These are phyloP conservation scores for Phragmites australis DNA, from an alignment of 176 grass and related monocot species.

Conservation along the genomic window DNA sequence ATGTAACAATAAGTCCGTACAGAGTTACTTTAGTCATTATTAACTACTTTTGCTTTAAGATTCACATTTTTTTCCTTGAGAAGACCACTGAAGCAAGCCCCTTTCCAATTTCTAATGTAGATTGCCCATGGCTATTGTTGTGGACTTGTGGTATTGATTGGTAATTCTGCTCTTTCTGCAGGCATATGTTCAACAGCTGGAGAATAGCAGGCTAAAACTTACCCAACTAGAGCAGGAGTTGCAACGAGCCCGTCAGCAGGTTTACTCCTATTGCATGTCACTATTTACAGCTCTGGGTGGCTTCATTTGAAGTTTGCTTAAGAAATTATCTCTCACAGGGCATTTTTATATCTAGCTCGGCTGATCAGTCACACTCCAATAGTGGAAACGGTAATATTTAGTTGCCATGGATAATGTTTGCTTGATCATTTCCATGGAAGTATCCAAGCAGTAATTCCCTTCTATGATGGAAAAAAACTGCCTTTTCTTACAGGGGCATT, in stretches of 20 bases:
- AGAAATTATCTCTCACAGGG: constrained; percentile 59
- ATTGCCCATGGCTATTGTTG: background rate
- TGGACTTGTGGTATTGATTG: background rate
- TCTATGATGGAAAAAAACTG: background rate
- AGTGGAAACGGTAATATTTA: constrained; percentile 77
- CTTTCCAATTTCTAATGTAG: background rate
- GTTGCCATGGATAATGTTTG: constrained; percentile 17
- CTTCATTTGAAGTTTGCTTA: constrained; percentile 31
- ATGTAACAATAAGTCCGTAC: no score
- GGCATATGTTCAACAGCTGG: constrained; percentile 99
- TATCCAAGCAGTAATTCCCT: constrained; percentile 10
- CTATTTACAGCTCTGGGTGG: constrained; percentile 29
- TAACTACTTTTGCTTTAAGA: background rate
- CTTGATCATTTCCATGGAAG: background rate
- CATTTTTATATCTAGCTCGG: constrained; percentile 98
- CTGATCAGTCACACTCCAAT: constrained; percentile 77
- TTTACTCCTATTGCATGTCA: constrained; percentile 29
- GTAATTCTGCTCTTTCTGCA: constrained; percentile 39
- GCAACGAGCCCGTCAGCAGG: constrained; percentile 95
- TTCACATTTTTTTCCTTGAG: background rate
- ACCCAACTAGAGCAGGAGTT: constrained; percentile 97
- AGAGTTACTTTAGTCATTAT: background rate
- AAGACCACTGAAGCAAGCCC: background rate
- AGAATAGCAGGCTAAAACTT: constrained; percentile 99
- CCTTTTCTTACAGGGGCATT: constrained; percentile 66